Conservation (phyloP, 2,329 filamentous ascomycete species). For the Berkeleyomyces basicola region DNA sequence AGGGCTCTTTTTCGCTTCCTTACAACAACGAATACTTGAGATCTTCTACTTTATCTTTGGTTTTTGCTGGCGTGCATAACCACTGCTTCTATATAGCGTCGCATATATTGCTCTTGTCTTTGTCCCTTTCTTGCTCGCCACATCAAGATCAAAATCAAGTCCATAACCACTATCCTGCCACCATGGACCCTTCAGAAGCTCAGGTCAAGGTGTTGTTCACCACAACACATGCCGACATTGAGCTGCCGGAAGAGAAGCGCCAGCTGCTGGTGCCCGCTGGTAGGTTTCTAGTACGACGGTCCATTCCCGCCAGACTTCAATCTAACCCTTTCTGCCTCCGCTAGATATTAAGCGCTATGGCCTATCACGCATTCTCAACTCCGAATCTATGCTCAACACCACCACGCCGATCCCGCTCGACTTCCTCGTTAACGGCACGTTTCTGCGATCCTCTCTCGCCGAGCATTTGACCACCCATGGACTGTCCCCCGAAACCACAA, state of each 20-base stretch:
- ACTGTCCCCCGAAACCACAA: slow-evolving; percentile 71
- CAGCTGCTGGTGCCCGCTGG: slow-evolving; percentile 47
- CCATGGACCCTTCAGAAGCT: slow-evolving; percentile 26
- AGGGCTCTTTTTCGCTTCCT: background rate
- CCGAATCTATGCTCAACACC: slow-evolving; percentile 52
- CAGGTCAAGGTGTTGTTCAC: slow-evolving; percentile 54
- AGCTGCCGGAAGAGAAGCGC: slow-evolving; percentile 44
- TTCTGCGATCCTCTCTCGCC: slow-evolving; percentile 75
- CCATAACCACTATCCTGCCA: slow-evolving; percentile 5
- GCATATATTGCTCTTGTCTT: background rate
- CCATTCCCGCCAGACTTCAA: background rate
- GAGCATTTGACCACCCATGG: slow-evolving; percentile 78
- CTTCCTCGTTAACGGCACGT: slow-evolving; percentile 88
- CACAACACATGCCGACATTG: slow-evolving; percentile 43
- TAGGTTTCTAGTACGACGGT: slow-evolving; percentile 19
- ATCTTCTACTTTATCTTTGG: background rate
- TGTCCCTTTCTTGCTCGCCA: background rate
- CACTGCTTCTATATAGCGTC: background rate
- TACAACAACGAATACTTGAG: background rate
- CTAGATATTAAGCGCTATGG: slow-evolving; percentile 53
- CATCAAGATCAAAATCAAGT: background rate
- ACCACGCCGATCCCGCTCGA: slow-evolving; percentile 62
- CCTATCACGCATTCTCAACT: slow-evolving; percentile 53
- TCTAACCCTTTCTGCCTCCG: background rate
- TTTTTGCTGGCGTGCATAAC: background rate